Base-by-base conservation (phyloP, 2,329 filamentous ascomycete genomes). In the Pseudogymnoascus sp. region DNA sequence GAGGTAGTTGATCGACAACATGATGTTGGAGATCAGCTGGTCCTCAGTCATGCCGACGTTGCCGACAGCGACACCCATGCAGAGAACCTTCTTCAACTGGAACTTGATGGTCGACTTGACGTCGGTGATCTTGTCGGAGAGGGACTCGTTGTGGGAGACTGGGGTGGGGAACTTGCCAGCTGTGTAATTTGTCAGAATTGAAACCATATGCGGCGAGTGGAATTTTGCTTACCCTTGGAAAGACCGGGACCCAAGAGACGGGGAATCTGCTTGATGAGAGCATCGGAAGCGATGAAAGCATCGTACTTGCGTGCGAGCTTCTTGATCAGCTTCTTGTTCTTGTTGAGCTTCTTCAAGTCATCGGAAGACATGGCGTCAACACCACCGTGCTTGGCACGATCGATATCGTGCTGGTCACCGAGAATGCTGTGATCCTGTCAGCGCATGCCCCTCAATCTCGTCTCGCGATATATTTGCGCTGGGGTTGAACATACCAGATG, bases 241-340 rank as follows among this genome's bases (percentile, higher is more conserved):
- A 97, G 89, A 92, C 92, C 92, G 73, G 92, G 94, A 79, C 94
- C 94, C 77, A 99, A 83, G 79, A 99, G 92, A 97, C 94, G 94
- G 73, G 94, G 94, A 74, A 99, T 97, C 85, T 97, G 92, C 89
- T 96, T 97, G 88, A 99, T 97, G 76, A 99, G 83, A 75, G 89
- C 83, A 77, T 99, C 94, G 77, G 93, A 97, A 78, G 94, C 89
- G 77, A 99, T 81, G 83, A 99, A 99, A 73, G 94, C 94, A 81
- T 99, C 94, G 88, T 99, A 97, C 86, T 99, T 99, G 87, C 92
- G 92, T 68, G 94, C 94, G 71, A 99, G 90, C 89, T 99, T 99
- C 92, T 99, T 99, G 88, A 99, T 97, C 75, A 97, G 88, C 89
- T 99, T 99, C 90, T 99, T 97, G 91, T 99, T 99, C 91, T 99